Percentiles rank a stretch among this genome's conserved stretches.
These are phyloP conservation scores for Anastatica hierochuntica DNA, from an alignment of 345 rosid species.

Conservation along the genomic window DNA sequence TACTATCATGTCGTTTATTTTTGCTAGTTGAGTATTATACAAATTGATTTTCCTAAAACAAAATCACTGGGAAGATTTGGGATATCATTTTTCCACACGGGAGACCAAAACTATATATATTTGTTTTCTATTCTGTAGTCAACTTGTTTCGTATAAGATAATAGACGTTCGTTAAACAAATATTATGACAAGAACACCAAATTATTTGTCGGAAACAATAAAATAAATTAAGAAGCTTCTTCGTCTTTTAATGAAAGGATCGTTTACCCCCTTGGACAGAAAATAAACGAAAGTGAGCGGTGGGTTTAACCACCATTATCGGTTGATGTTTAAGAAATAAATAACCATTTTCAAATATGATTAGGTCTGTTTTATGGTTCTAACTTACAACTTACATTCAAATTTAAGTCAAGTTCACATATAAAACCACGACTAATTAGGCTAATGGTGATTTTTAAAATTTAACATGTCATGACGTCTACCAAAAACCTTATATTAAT, in stretches of 20 bases:
- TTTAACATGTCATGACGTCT: no score
- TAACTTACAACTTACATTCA: conserved; percentile 26
- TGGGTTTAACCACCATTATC: conserved; percentile 27
- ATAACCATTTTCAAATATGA: conserved; percentile 20
- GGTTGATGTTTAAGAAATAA: conserved; percentile 11
- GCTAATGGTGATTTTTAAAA: conserved; percentile 13
- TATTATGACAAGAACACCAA: conserved; percentile 12
- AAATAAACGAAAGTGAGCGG: conserved; percentile 21
- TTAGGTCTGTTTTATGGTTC: conserved; percentile 28
- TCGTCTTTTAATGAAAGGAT: conserved; percentile 7
- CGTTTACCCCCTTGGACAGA: conserved; percentile 9
- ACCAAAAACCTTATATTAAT: no score
- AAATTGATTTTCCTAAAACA: not conserved
- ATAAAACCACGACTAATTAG: conserved; percentile 11
- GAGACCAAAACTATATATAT: not conserved
- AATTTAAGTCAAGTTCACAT: conserved; percentile 23
- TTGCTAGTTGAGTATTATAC: conserved; percentile 5
- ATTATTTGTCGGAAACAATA: conserved; percentile 10
- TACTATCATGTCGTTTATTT: not conserved
- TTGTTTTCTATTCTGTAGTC: conserved; percentile 12
- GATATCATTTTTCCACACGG: not conserved
- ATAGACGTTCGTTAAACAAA: conserved; percentile 24
- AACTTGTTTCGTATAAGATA: conserved; percentile 11
- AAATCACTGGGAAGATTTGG: conserved; percentile 14
- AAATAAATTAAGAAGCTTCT: conserved; percentile 18